These are phyloP conservation scores for Trypethelium eluteriae DNA, from an alignment of 495 filamentous ascomycete genomes.

Conservation along the genomic window DNA sequence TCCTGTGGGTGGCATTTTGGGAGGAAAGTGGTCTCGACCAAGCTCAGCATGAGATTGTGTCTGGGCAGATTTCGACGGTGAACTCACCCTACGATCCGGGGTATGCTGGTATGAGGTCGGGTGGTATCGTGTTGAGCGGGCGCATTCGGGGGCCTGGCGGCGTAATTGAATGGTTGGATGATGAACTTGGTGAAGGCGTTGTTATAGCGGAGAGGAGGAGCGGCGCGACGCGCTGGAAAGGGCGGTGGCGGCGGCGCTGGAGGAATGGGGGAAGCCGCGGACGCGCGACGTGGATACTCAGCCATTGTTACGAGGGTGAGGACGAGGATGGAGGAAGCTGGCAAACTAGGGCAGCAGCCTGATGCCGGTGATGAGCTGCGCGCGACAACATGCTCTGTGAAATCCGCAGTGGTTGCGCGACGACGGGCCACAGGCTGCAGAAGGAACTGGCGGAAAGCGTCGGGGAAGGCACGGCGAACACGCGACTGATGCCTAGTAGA, in stretches of 20 bases:
- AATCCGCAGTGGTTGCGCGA: no score
- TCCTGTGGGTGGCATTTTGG: slow-evolving; percentile 62
- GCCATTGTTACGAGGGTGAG: background rate
- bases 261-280: slow-evolving; percentile 31
- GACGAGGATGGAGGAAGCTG: background rate
- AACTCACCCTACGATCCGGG: slow-evolving; percentile 9
- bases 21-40: slow-evolving; percentile 52
- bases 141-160: slow-evolving; percentile 41
- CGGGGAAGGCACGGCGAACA: background rate
- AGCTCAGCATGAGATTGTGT: slow-evolving; percentile 13
- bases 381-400: no score
- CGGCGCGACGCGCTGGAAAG: slow-evolving; percentile 5
- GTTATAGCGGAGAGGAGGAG: slow-evolving; percentile 37
- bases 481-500: no score
- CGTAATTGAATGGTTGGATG: slow-evolving; percentile 50
- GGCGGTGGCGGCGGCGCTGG: slow-evolving; percentile 24
- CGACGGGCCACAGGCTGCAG: no score
- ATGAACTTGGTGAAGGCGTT: slow-evolving; percentile 51
- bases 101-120: slow-evolving; percentile 19
- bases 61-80: slow-evolving; percentile 13
- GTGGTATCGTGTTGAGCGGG: slow-evolving; percentile 42
- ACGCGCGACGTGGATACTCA: background rate
- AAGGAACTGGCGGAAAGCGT: slow-evolving; percentile 11
- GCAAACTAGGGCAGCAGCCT: background rate
- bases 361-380: no score